phyloP scores from a whole-genome alignment of 176 grass and related monocot species.

The Juncus inflexus region DNA sequence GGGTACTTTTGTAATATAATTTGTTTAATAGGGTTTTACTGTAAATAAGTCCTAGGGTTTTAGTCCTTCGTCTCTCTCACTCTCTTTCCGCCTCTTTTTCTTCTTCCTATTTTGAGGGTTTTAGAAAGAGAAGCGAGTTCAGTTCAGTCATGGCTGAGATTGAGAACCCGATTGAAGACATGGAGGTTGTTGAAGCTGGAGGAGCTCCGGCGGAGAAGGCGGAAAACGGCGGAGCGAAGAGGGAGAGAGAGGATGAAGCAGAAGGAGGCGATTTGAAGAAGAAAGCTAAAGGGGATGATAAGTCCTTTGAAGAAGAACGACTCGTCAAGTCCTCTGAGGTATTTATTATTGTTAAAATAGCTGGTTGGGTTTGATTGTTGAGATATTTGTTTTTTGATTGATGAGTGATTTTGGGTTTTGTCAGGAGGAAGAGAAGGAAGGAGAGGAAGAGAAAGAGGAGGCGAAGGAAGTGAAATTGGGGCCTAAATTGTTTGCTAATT shows the following conservation, averaged over 20 bases:
- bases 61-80: too few relatives aligned
- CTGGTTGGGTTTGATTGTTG: too few relatives aligned
- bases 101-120: too few relatives aligned
- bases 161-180: neutral
- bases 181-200: constrained; percentile 34
- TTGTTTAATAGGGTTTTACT: too few relatives aligned
- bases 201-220: constrained; percentile 10
- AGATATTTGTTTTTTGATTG: too few relatives aligned
- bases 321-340: constrained; percentile 17
- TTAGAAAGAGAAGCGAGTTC: too few relatives aligned
- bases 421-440: constrained; percentile 12
- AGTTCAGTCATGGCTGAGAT: neutral
- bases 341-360: neutral
- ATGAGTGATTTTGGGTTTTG: too few relatives aligned
- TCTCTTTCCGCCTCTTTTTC: too few relatives aligned
- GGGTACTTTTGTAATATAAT: too few relatives aligned
- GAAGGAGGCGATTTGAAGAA: constrained; percentile 24
- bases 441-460: constrained; percentile 17
- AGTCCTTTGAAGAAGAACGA: constrained; percentile 23
- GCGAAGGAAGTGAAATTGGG: constrained; percentile 51
- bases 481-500: constrained; percentile 64
- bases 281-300: constrained; percentile 25
- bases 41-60: too few relatives aligned
- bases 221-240: constrained; percentile 33
- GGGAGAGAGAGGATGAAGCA: constrained; percentile 26